Conservation (phyloP, 371 early-diverging fungal genomes). For the Mucor racemosus region DNA sequence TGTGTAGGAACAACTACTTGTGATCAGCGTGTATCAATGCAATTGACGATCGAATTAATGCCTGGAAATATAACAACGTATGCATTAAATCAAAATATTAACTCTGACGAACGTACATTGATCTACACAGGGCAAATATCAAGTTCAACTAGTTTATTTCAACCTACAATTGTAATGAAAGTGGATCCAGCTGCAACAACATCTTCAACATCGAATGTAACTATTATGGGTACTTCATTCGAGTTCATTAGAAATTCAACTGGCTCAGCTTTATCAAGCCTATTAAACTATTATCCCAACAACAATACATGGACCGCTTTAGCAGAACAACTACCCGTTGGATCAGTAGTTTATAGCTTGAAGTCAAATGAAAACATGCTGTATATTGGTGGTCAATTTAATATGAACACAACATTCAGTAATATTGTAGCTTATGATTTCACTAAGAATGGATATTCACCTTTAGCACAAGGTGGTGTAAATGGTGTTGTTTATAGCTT, state of each 20-base stretch:
- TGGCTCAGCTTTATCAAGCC: constrained; percentile 33
- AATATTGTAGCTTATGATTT: constrained; percentile 42
- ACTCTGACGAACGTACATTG: constrained; percentile 43
- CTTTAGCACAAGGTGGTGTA: constrained; percentile 27
- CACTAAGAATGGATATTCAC: constrained; percentile 5
- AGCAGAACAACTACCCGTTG: constrained; percentile 40
- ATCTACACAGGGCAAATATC: constrained; percentile 58
- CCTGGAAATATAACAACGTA: constrained; percentile 38
- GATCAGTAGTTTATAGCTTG: constrained; percentile 36
- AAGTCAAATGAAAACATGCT: constrained; percentile 30
- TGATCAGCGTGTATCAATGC: constrained; percentile 51
- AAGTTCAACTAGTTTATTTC: constrained; percentile 35
- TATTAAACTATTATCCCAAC: constrained; percentile 39
- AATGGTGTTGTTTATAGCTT: constrained; percentile 33
- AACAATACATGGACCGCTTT: constrained; percentile 35
- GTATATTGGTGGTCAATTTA: constrained; percentile 47
- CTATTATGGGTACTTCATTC: constrained; percentile 37
- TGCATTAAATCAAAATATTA: constrained; percentile 49
- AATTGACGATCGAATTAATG: constrained; percentile 47
- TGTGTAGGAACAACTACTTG: constrained; percentile 68
- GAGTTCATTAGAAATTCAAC: constrained; percentile 42
- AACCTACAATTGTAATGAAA: constrained; percentile 33
- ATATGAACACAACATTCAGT: constrained; percentile 25
- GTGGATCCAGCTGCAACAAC: constrained; percentile 28
- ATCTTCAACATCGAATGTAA: constrained; percentile 24